phyloP scores from a whole-genome alignment of 2,329 filamentous ascomycete genomes.

The Xylariales sp. region DNA sequence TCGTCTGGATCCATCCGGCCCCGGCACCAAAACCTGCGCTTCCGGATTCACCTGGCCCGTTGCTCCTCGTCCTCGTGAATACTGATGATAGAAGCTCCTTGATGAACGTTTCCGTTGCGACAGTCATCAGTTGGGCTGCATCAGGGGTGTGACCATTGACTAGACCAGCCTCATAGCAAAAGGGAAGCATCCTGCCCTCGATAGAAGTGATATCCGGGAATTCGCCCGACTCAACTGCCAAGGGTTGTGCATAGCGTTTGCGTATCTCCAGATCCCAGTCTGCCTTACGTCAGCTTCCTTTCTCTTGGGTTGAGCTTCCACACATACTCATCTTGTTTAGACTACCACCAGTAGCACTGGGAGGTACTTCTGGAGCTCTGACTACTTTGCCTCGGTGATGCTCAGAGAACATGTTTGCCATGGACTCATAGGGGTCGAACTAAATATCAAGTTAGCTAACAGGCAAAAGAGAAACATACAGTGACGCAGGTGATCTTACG shows the following conservation, averaged over 20 bases:
- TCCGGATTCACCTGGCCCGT: slow-evolving; percentile 58
- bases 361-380: slow-evolving; percentile 55
- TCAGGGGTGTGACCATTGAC: slow-evolving; percentile 54
- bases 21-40: slow-evolving; percentile 61
- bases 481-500: slow-evolving; percentile 29
- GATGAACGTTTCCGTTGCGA: slow-evolving; percentile 63
- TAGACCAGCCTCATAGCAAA: slow-evolving; percentile 63
- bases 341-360: slow-evolving; percentile 56
- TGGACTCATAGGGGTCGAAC: slow-evolving; percentile 51
- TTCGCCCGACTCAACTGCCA: slow-evolving; percentile 64
- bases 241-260: slow-evolving; percentile 59
- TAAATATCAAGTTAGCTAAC: slow-evolving; percentile 25
- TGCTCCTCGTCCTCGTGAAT: slow-evolving; percentile 60
- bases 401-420: slow-evolving; percentile 49
- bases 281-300: slow-evolving; percentile 20
- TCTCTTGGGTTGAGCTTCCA: slow-evolving; percentile 1
- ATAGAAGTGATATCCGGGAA: slow-evolving; percentile 63
- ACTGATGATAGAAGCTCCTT: slow-evolving; percentile 61
- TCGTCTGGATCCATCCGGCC: slow-evolving; percentile 70
- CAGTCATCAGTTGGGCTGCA: slow-evolving; percentile 58
- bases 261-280: slow-evolving; percentile 64
- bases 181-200: slow-evolving; percentile 61
- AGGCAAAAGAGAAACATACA: background rate
- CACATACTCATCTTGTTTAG: slow-evolving; percentile 75
- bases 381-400: slow-evolving; percentile 40